Base-by-base conservation (phyloP, 139 green algal genomes). In the Desmodesmus armatus region DNA sequence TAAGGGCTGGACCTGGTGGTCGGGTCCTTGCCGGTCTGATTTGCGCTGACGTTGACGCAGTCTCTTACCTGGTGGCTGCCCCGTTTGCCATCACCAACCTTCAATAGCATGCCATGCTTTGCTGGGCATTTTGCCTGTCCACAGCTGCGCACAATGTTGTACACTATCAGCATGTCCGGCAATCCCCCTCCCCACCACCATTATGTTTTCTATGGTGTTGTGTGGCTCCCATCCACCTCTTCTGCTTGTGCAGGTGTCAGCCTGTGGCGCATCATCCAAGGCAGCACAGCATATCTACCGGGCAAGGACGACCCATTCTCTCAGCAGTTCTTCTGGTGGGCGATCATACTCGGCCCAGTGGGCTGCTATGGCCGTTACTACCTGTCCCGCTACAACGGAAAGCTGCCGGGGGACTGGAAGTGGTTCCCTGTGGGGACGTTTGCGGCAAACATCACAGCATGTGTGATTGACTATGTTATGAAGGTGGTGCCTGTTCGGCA, bases 391-490 rank as follows among this genome's bases (percentile, higher is more conserved):
- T 79, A 90, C 53, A 98, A 98, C 81, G 88, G 90, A 49, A 74
- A 71, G 43, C 40, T 90, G 21, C 31, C 23, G 0, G 72, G 86
- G 0, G 3, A 41, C 11, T 88, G 85, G 84, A 40, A 44, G 13
- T 98, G 94, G 94, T 90, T 96, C 19, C 95, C 94, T 0, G 5
- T 51, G 0, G 95, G 95, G 62, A 98, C 95, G 0, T 93, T 96
- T 73, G 55, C 79, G 15, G 95, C 95, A 51, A 98, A 98, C 87
- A 83, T 95, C 76, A 33, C 88, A 21, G 95, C 89, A 1, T 93
- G 90, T 37, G 5, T 55, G 0, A 62, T 96, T 23, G 85, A 91
- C 83, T 95, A 90, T 72, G 66, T 66, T 11, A 37, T 91, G 15
- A 67, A 90, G 75, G 94, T 85, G 37, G 4, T 70, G 2, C 6